Conservation (phyloP, 306 rosid species). For the Castanea sativa region DNA sequence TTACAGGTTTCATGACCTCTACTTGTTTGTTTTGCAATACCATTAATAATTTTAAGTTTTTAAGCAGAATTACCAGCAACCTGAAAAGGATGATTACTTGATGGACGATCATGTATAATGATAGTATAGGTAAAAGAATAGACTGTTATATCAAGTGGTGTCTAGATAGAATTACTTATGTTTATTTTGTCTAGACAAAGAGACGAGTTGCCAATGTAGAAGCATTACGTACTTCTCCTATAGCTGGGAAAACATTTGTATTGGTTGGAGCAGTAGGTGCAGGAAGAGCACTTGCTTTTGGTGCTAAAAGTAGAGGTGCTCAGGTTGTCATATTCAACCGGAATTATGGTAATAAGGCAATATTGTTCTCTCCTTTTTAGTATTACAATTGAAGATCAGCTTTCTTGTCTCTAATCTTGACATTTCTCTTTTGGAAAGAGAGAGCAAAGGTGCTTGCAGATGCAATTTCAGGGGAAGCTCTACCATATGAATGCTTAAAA, state of each 20-base stretch:
- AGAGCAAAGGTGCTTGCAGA: slow-evolving; percentile 45
- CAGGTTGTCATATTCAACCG: slow-evolving; percentile 36
- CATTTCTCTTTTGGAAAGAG: slow-evolving; percentile 30
- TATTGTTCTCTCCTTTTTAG: background rate
- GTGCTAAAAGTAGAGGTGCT: slow-evolving; percentile 50
- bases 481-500: slow-evolving; percentile 24
- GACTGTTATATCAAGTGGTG: background rate
- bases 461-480: slow-evolving; percentile 41
- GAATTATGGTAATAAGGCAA: slow-evolving; percentile 11
- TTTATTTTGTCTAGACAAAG: slow-evolving; percentile 2
- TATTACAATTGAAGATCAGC: background rate
- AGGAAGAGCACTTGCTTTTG: slow-evolving; percentile 50
- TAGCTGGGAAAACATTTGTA: slow-evolving; percentile 38
- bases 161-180: background rate
- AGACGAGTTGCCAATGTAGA: slow-evolving; percentile 16
- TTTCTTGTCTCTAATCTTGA: slow-evolving; percentile 1
- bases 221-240: slow-evolving; percentile 25
- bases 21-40: background rate
- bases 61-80: background rate
- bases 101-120: background rate
- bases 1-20: background rate
- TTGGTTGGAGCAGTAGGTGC: slow-evolving; percentile 55
- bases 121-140: background rate
- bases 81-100: background rate
- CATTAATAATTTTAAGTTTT: background rate